Conservation (phyloP, 129 eudicot genomes). For the Tagetes patula region DNA sequence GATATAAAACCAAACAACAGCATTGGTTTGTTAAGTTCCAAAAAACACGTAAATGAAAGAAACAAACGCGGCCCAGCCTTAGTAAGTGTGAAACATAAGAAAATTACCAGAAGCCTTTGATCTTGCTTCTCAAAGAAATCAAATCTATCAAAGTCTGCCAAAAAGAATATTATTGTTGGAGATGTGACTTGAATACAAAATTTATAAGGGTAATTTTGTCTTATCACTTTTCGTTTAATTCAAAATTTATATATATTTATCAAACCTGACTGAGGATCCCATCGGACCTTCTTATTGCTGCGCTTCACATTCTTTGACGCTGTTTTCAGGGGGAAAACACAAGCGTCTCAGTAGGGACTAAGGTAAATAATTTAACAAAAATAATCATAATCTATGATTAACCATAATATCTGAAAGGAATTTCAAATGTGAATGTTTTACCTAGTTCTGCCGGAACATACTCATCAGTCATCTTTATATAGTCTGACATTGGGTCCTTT, state of each 20-base stretch:
- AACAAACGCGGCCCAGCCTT: background rate
- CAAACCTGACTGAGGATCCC: slow-evolving; percentile 78
- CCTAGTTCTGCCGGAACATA: slow-evolving; percentile 84
- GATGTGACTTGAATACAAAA: slow-evolving; percentile 9
- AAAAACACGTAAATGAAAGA: background rate
- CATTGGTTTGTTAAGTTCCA: background rate
- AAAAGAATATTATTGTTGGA: slow-evolving; percentile 13
- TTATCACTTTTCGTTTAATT: background rate
- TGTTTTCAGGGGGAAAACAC: slow-evolving; percentile 23
- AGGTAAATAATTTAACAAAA: background rate
- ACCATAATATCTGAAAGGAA: background rate
- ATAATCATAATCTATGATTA: background rate
- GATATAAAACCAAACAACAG: slow-evolving; percentile 4
- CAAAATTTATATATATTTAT: slow-evolving; percentile 11
- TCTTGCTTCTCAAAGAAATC: slow-evolving; percentile 80
- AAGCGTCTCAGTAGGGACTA: background rate
- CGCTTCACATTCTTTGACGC: slow-evolving; percentile 47
- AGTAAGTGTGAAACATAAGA: background rate
- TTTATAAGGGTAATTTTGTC: slow-evolving; percentile 2
- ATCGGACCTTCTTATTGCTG: slow-evolving; percentile 53
- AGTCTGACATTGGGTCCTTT: slow-evolving; percentile 52
- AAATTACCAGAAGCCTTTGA: slow-evolving; percentile 42
- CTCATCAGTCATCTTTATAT: slow-evolving; percentile 52
- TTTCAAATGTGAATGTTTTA: slow-evolving; percentile 30
- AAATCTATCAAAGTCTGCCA: slow-evolving; percentile 54